Conservation (phyloP, 352 stramenopile species). For the Phytophthora citrophthora region DNA sequence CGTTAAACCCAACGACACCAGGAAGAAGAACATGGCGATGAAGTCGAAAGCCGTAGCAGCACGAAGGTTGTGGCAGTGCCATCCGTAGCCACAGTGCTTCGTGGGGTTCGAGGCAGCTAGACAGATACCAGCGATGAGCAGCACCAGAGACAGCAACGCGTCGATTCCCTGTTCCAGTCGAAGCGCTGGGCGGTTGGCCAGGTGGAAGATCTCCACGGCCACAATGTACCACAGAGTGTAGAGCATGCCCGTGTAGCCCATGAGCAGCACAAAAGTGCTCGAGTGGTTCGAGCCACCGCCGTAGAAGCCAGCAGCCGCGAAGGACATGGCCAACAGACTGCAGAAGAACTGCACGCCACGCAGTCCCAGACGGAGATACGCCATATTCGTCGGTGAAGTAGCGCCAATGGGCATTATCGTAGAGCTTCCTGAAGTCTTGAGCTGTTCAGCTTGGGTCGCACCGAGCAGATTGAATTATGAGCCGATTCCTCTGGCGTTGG, state of each 20-base stretch:
- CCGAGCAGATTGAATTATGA: conserved; percentile 26
- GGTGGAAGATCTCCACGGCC: conserved; percentile 57
- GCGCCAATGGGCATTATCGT: conserved; percentile 26
- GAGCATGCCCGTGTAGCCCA: conserved; percentile 69
- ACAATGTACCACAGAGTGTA: conserved; percentile 59
- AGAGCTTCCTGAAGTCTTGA: background rate
- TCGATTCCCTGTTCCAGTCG: conserved; percentile 43
- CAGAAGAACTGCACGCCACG: conserved; percentile 62
- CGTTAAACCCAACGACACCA: conserved; percentile 43
- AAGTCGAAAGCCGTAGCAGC: conserved; percentile 61
- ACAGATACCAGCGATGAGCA: conserved; percentile 63
- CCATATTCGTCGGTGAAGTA: conserved; percentile 25
- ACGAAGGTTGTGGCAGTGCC: conserved; percentile 57
- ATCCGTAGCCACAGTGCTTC: conserved; percentile 40
- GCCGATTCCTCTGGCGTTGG: background rate
- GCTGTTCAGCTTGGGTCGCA: conserved; percentile 4
- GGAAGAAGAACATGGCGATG: conserved; percentile 58
- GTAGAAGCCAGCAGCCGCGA: conserved; percentile 42
- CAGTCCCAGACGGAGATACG: conserved; percentile 43
- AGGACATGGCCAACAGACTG: conserved; percentile 59
- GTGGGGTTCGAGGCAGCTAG: conserved; percentile 57
- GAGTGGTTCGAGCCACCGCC: conserved; percentile 25
- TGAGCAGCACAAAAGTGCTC: conserved; percentile 61
- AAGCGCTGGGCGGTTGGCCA: conserved; percentile 31
- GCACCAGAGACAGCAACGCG: conserved; percentile 39